Conservation (phyloP, 176 grass and related monocot genomes). For the Thinopyrum elongatum region DNA sequence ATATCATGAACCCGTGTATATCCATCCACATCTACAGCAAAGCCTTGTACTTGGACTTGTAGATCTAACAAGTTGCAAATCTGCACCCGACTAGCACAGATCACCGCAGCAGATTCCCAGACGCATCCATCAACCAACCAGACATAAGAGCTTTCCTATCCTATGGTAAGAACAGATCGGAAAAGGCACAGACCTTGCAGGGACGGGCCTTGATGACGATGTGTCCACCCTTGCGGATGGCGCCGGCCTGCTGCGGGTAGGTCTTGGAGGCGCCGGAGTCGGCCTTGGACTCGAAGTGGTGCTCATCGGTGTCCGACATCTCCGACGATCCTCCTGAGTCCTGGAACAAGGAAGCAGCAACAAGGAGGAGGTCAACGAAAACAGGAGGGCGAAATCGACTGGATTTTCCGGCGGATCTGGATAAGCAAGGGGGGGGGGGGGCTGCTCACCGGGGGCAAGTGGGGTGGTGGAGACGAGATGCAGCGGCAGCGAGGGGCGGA, state of each 20-base stretch:
- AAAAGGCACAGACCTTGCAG: slow-evolving; percentile 31
- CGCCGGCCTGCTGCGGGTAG: slow-evolving; percentile 54
- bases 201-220: slow-evolving; percentile 52
- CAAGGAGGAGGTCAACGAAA: background rate
- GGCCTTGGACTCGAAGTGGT: slow-evolving; percentile 58
- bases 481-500: background rate
- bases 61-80: slow-evolving; percentile 7
- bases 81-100: background rate
- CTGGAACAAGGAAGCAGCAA: background rate
- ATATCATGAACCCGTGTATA: background rate
- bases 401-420: background rate
- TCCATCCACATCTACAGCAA: background rate
- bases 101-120: background rate
- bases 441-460: slow-evolving; percentile 1
- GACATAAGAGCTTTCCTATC: background rate
- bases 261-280: slow-evolving; percentile 60
- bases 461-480: background rate
- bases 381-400: background rate
- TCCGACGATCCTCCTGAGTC: background rate
- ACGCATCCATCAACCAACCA: background rate
- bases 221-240: slow-evolving; percentile 46
- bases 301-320: slow-evolving; percentile 53
- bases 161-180: background rate
- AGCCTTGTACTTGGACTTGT: background rate
- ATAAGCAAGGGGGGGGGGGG: no score